A percentile compares a stretch with the other conserved stretches of the same genome.
These are phyloP conservation scores for Fusarium nodosum DNA, from an alignment of 2,329 filamentous ascomycete species.

Conservation along the genomic window DNA sequence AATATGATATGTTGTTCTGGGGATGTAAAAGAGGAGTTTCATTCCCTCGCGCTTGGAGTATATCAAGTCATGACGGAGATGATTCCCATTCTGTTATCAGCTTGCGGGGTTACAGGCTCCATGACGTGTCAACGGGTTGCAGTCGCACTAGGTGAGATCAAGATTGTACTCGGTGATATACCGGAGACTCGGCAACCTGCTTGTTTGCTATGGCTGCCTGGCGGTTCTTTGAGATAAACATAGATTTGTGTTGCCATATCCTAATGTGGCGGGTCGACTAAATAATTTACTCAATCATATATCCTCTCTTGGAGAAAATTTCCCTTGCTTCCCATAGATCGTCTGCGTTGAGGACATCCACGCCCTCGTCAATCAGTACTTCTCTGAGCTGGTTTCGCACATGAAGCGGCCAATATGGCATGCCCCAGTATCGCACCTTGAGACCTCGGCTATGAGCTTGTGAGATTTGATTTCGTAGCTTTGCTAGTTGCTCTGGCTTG, in stretches of 20 bases:
- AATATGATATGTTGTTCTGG: slow-evolving; percentile 12
- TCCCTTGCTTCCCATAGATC: slow-evolving; percentile 61
- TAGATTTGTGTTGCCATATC: slow-evolving; percentile 5
- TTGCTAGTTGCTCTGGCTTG: slow-evolving; percentile 58
- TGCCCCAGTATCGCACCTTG: slow-evolving; percentile 71
- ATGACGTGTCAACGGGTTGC: slow-evolving; percentile 40
- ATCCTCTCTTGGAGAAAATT: slow-evolving; percentile 20
- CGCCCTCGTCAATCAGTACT: slow-evolving; percentile 66
- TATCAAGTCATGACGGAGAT: slow-evolving; percentile 36
- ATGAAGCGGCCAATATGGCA: slow-evolving; percentile 68
- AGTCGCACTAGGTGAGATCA: slow-evolving; percentile 22
- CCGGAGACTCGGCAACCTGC: slow-evolving; percentile 49
- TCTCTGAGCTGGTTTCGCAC: slow-evolving; percentile 70
- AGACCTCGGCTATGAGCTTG: slow-evolving; percentile 67
- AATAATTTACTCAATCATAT: slow-evolving; percentile 4
- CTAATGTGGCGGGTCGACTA: background rate
- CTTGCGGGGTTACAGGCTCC: slow-evolving; percentile 46
- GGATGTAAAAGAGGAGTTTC: slow-evolving; percentile 15
- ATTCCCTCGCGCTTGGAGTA: background rate
- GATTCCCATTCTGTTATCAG: slow-evolving; percentile 33
- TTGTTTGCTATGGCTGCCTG: slow-evolving; percentile 14
- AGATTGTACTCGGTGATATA: slow-evolving; percentile 47
- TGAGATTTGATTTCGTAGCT: slow-evolving; percentile 61
- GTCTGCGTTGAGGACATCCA: slow-evolving; percentile 73
- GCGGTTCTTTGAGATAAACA: slow-evolving; percentile 14